phyloP scores from a whole-genome alignment of 2,329 filamentous ascomycete genomes.

The Aspergillus alliaceus region DNA sequence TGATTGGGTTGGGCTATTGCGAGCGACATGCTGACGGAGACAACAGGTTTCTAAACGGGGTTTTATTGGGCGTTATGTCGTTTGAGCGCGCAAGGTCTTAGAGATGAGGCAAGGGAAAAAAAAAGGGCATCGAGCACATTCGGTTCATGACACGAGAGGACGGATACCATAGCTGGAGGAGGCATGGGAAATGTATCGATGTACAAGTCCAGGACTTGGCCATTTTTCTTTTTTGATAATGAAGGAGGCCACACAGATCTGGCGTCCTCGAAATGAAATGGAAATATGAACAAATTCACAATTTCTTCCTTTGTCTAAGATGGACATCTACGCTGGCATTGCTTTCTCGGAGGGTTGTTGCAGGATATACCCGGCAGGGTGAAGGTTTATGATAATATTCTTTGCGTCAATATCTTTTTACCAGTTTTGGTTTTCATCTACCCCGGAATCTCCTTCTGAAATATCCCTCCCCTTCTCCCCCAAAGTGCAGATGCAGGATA shows the following conservation, averaged over 20 bases:
- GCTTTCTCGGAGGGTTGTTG: too few relatives aligned
- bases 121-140: conserved; percentile 38
- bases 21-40: conserved; percentile 10
- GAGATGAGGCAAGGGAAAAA: conserved; percentile 36
- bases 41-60: conserved; percentile 43
- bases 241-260: conserved; percentile 36
- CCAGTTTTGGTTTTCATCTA: too few relatives aligned
- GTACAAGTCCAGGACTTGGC: conserved; percentile 35
- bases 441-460: too few relatives aligned
- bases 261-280: conserved; percentile 43
- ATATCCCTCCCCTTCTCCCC: too few relatives aligned
- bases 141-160: conserved; percentile 35
- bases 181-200: conserved; percentile 44
- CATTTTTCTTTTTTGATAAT: conserved; percentile 31
- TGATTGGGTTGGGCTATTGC: neutral
- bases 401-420: too few relatives aligned
- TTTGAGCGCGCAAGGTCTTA: conserved; percentile 40
- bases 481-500: too few relatives aligned
- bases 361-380: too few relatives aligned
- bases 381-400: too few relatives aligned
- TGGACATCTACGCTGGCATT: neutral
- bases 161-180: conserved; percentile 42
- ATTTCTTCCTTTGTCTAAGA: conserved; percentile 17
- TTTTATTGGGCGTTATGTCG: conserved; percentile 39
- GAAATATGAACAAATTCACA: conserved; percentile 40